These are phyloP conservation scores for Petunia axillaris DNA, from an alignment of 257 asterid genomes.

Conservation along the genomic window DNA sequence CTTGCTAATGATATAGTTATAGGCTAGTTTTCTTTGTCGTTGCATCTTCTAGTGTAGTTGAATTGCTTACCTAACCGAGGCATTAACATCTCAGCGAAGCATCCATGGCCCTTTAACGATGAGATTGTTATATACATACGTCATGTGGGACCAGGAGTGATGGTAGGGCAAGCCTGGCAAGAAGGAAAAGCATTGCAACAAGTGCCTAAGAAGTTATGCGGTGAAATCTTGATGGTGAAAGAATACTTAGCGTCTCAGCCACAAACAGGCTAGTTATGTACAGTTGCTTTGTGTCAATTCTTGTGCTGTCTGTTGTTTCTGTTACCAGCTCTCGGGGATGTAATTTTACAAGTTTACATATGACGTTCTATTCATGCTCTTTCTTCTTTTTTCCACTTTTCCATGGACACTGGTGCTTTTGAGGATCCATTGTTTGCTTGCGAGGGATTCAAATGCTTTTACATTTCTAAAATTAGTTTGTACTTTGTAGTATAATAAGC, in stretches of 20 bases:
- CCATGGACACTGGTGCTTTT: background rate
- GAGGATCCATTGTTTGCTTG: background rate
- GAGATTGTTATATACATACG: slow-evolving; percentile 74
- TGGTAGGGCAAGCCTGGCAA: slow-evolving; percentile 93
- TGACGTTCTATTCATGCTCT: background rate
- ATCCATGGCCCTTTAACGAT: slow-evolving; percentile 85
- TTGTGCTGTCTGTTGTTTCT: background rate
- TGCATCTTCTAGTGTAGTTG: background rate
- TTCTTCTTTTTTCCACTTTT: background rate
- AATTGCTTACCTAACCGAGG: background rate
- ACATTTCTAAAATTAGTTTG: background rate
- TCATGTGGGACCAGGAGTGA: slow-evolving; percentile 78
- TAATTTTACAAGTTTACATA: background rate
- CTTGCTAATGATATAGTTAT: background rate
- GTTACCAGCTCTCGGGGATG: background rate
- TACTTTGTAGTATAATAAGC: background rate
- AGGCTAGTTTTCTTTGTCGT: background rate
- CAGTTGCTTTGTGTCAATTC: background rate
- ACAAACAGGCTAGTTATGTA: slow-evolving; percentile 9
- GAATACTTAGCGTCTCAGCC: slow-evolving; percentile 40
- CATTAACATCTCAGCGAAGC: slow-evolving; percentile 51
- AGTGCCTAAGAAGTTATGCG: slow-evolving; percentile 74
- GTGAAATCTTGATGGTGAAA: slow-evolving; percentile 81
- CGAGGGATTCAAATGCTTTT: background rate
- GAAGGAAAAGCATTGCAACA: slow-evolving; percentile 73